phyloP scores from a whole-genome alignment of 208 protist species.

The Chromosphaera perkinsii region DNA sequence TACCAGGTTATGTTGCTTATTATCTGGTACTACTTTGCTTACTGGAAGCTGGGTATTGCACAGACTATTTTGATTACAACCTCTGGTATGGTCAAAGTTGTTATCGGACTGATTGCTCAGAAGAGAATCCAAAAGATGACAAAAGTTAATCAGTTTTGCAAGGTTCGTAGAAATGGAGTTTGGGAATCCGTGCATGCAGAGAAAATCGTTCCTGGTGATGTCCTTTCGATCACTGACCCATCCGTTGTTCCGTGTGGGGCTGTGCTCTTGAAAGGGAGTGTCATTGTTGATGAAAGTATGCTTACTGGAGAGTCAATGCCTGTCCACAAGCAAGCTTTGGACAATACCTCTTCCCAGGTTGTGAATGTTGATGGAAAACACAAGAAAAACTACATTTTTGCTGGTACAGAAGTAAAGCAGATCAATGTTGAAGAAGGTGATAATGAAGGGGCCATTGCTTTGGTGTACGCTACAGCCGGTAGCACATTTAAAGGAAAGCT shows the following conservation, averaged over 20 bases:
- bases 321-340: slow-evolving; percentile 11
- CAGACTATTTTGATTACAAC: neutral
- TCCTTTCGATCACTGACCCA: neutral
- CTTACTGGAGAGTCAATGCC: slow-evolving; percentile 97
- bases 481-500: no score
- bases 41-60: slow-evolving; percentile 13
- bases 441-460: neutral
- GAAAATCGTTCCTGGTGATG: slow-evolving; percentile 11
- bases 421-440: neutral
- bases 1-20: slow-evolving; percentile 5
- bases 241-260: slow-evolving; percentile 77
- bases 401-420: slow-evolving; percentile 13
- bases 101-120: neutral
- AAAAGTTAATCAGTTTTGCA: neutral
- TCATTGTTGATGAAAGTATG: slow-evolving; percentile 94
- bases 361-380: neutral
- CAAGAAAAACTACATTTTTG: slow-evolving; percentile 20
- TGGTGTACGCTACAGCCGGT: no score
- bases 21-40: slow-evolving; percentile 18
- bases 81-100: slow-evolving; percentile 4
- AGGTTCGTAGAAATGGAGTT: neutral
- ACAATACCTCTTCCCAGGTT: neutral
- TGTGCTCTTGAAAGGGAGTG: slow-evolving; percentile 81
- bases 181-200: slow-evolving; percentile 1
- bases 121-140: slow-evolving; percentile 11